These are phyloP conservation scores for Stephanocyclus meneghinianus DNA, from an alignment of 352 stramenopile species.

Conservation along the genomic window DNA sequence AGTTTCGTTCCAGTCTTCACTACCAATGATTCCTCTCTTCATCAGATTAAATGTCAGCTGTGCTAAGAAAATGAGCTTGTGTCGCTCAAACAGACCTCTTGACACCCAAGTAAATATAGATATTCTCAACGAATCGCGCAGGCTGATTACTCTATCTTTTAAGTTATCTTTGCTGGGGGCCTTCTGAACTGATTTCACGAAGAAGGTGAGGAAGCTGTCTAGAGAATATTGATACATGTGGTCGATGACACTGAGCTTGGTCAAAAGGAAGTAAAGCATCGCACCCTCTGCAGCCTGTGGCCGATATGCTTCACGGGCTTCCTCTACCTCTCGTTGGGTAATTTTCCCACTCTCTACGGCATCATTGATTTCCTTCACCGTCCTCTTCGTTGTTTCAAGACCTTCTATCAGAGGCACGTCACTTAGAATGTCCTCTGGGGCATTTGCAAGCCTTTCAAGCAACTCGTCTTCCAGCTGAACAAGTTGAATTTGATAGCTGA, in stretches of 20 bases:
- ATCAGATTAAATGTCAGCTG: constrained; percentile 98
- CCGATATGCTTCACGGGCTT: constrained; percentile 91
- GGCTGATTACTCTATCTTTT: constrained; percentile 88
- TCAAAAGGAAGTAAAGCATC: constrained; percentile 97
- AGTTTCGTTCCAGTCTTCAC: constrained; percentile 90
- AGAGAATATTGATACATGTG: constrained; percentile 98
- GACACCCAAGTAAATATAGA: constrained; percentile 96
- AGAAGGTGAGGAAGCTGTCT: constrained; percentile 96
- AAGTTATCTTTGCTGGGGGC: constrained; percentile 87
- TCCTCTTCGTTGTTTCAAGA: constrained; percentile 94
- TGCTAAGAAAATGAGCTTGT: constrained; percentile 96
- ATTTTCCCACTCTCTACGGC: constrained; percentile 93
- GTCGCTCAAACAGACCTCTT: constrained; percentile 92
- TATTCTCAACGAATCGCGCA: constrained; percentile 92
- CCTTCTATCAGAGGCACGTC: constrained; percentile 95
- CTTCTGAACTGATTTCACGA: constrained; percentile 93
- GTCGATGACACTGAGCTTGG: constrained; percentile 92
- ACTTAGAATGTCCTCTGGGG: constrained; percentile 93
- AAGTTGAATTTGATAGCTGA: constrained; percentile 94
- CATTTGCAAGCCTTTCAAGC: constrained; percentile 92
- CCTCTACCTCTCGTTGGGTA: constrained; percentile 92
- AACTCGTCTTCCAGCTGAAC: constrained; percentile 95
- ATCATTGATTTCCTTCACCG: constrained; percentile 92
- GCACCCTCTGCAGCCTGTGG: constrained; percentile 91
- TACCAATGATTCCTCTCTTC: constrained; percentile 91